Base-by-base conservation (phyloP, 176 grass and related monocot species). In the Musa itinerans region DNA sequence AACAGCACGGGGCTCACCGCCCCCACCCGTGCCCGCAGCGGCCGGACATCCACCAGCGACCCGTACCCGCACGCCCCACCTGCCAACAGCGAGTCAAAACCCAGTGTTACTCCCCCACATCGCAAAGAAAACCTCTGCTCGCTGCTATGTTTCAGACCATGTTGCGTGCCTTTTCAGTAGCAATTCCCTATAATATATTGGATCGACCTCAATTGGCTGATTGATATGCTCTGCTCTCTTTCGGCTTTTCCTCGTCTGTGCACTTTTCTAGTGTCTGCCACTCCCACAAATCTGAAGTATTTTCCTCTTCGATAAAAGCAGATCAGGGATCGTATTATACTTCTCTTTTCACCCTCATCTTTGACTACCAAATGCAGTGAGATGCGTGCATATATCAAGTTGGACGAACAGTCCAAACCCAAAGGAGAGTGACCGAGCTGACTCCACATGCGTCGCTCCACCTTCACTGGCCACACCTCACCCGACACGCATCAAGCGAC, bases 1-100 rank as follows among this genome's bases (percentile, higher is more conserved):
- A 99, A 99, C 84, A 99, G 91, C 76, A 88, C 74, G 26, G 91
- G 95, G 81, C 88, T 99, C 78, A 94, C 95, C 72, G 95, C 92
- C 50, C 95, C 95, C 25, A 99, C 95, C 57, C 95, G 78, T 27
- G 95, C 86, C 79, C 87, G 89, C 84, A 89, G 72, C 73, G 95
- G 95, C 78, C 88, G 81, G 78, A 94, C 91, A 75, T 99, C 95
- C 75, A 99, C 95, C 86, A 94, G 80, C 70, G 95, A 81, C 65
- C 95, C 95, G 70, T 99, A 99, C 69, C 95, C 95, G 62, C 95
- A 99, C 25, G 95, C 95, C 1, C 95, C 95, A 43, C 95, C 91
- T 99, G 86, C 17, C 70, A 53, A 43, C 11, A 0, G 17, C 57
- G 17, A 62, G 1, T 43, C 27, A 3, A 22, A 24, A 17, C 14